Evolutionary conservation across 768 basidiomycete genomes (phyloP), one percentile per base, ranked within the genome.

Genomic region (Lepiota venenata): DNA sequence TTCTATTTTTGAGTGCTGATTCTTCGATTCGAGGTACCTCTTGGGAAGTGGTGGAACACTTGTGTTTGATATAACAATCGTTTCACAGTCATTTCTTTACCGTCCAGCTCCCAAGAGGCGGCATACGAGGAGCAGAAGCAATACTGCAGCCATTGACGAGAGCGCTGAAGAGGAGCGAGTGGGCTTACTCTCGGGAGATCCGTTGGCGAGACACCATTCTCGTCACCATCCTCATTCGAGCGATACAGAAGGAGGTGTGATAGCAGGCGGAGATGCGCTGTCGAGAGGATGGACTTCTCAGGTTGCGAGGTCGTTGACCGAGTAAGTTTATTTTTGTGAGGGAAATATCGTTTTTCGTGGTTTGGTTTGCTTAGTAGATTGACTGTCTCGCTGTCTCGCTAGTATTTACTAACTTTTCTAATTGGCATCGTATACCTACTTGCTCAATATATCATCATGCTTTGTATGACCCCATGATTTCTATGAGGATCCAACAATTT

Each of bases 21-120:
- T 32, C 35, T n/a, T 50, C 36, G 16, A 22, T 27, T 35, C 18
- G 16, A 91, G 90, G 47, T 98, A 94, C 65, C 77, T 98, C 0
- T 73, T 98, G 1, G 96, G 96, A 32, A 93, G 91, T 55, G 94
- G 82, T 38, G 97, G 97, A 2, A 98, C 96, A 0, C 81, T 98
- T 15, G 69, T 93, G 60, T 98, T 98, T 67, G 97, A 99, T 66
- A 71, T 98, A 29, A 88, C 88, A 4, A 98, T 99, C 64, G 85
- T 98, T 50, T 67, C 79, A 9, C 97, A 99, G 70, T 86, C 86
- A 18, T 78, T 87, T 61, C 72, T 94, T 18, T 98, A 98, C 68
- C 79, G 80, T 46, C 74, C 75, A 22, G 74, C 68, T 46, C 73
- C 66, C 36, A 77, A 72, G 29, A 73, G 77, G 53, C 74, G 72